Evolutionary conservation across 306 rosid species (phyloP), one percentile per base, ranked within the genome.

Genomic region (Abrus pulchellus): DNA sequence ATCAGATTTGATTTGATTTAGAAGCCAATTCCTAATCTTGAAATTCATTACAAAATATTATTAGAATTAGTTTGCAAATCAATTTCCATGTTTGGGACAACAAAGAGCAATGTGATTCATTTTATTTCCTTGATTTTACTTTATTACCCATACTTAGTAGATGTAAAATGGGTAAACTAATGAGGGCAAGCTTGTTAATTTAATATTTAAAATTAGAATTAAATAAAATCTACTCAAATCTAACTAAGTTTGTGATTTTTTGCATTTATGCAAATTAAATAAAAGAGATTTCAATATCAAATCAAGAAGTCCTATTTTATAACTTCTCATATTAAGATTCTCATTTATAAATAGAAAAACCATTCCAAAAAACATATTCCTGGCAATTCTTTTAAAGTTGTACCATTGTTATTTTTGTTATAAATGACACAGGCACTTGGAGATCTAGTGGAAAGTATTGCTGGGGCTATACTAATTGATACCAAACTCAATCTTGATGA

Each of bases 381-480:
- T 29, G 1, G 9, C 14, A 6, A 7, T 48, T 52, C 14, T 54
- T 7, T 59, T 14, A 6, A 10, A 52, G 57, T 49, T 81, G 41
- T 56, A 65, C n/a, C 38, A 34, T 82, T 63, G 59, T 77, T 67
- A 77, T 70, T 74, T 53, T 83, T 49, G 54, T 83, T 54, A 28
- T 61, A 44, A 61, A 40, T 68, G 74, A 63, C 36, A 12, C 89
- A 95, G 99, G 97, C 85, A 64, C 97, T 95, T 72, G 99, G 98
- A 78, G 99, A 95, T 87, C 72, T 95, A 83, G 87, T 95, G 61
- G 99, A 95, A 90, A 95, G 99, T 84, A 93, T 93, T 68, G 97
- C 92, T 9, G 98, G 97, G 74, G 98, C 99, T 50, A 82, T 93
- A 83, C 89, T 95, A 76, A 80, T 95, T 83, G 99, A 95, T 86